phyloP scores from a whole-genome alignment of 352 stramenopile species.

The Phytophthora litchii region DNA sequence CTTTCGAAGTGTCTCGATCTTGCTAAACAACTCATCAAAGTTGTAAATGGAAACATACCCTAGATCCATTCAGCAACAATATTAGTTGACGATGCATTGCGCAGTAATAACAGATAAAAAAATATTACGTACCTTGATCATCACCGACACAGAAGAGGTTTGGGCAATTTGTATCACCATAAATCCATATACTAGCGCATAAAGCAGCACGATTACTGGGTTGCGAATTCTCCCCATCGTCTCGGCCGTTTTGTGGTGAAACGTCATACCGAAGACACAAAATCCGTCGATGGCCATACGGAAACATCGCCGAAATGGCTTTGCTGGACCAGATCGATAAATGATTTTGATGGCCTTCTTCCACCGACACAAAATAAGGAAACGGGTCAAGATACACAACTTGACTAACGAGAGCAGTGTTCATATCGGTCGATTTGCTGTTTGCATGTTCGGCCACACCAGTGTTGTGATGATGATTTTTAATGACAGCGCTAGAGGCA shows the following conservation, averaged over 20 bases:
- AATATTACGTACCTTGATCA: constrained; percentile 33
- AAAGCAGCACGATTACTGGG: constrained; percentile 2
- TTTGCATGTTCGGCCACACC: neutral
- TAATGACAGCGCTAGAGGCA: constrained; percentile 8
- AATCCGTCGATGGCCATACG: constrained; percentile 23
- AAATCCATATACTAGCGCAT: constrained; percentile 36
- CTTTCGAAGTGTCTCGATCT: constrained; percentile 5
- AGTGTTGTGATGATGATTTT: neutral
- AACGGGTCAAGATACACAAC: constrained; percentile 46
- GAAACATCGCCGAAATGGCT: constrained; percentile 34
- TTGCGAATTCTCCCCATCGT: too few species aligned
- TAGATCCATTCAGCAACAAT: constrained; percentile 8
- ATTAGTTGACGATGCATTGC: neutral
- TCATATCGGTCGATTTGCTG: neutral
- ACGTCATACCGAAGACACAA: constrained; percentile 12
- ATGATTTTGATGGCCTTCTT: constrained; percentile 24
- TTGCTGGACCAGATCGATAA: constrained; percentile 52
- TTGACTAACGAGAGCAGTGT: constrained; percentile 15
- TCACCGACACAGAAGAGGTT: constrained; percentile 48
- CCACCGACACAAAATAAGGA: constrained; percentile 49
- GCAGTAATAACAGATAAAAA: neutral
- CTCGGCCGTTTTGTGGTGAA: too few species aligned
- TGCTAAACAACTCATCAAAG: constrained; percentile 16
- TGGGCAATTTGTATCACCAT: constrained; percentile 15
- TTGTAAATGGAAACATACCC: constrained; percentile 42